phyloP scores from a whole-genome alignment of 2,329 filamentous ascomycete genomes.

The Leptographium radiaticola region DNA sequence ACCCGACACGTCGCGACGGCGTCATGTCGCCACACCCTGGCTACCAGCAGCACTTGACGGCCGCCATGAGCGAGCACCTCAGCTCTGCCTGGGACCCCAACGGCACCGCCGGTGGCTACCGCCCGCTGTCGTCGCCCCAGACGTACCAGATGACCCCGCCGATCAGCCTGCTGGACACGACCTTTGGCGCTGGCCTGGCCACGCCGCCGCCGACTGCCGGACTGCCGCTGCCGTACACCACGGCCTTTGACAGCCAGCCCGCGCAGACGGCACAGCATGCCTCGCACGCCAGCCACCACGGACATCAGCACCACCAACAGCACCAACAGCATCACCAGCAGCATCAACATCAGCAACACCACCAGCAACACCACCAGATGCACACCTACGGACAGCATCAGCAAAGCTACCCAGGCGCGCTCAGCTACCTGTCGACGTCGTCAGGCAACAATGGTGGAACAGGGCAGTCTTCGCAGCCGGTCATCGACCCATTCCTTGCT shows the following conservation, averaged over 20 bases:
- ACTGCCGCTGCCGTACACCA: constrained; percentile 29
- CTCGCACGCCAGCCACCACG: constrained; percentile 1
- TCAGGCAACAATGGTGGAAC: constrained; percentile 11
- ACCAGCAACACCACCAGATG: not conserved
- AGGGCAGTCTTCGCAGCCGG: not conserved
- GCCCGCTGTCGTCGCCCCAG: constrained; percentile 6
- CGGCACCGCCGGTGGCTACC: not conserved
- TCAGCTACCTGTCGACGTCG: constrained; percentile 24
- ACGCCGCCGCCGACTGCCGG: constrained; percentile 44
- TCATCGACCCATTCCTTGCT: constrained; percentile 17
- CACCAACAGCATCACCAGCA: not conserved
- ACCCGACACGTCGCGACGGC: constrained; percentile 22
- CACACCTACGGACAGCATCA: constrained; percentile 1
- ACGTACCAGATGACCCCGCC: constrained; percentile 7
- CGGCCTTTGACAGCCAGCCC: not conserved
- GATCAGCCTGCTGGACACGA: constrained; percentile 31
- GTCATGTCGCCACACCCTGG: constrained; percentile 41
- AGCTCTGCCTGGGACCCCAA: constrained; percentile 15
- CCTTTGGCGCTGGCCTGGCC: constrained; percentile 35
- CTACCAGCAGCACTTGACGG: constrained; percentile 37
- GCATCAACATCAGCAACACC: constrained; percentile 5
- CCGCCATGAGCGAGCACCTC: constrained; percentile 46
- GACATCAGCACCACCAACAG: not conserved
- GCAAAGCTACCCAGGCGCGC: constrained; percentile 17
- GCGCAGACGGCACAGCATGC: not conserved